These are phyloP conservation scores for Opeltia flavorubescens DNA, from an alignment of 495 filamentous ascomycete species.

Conservation along the genomic window DNA sequence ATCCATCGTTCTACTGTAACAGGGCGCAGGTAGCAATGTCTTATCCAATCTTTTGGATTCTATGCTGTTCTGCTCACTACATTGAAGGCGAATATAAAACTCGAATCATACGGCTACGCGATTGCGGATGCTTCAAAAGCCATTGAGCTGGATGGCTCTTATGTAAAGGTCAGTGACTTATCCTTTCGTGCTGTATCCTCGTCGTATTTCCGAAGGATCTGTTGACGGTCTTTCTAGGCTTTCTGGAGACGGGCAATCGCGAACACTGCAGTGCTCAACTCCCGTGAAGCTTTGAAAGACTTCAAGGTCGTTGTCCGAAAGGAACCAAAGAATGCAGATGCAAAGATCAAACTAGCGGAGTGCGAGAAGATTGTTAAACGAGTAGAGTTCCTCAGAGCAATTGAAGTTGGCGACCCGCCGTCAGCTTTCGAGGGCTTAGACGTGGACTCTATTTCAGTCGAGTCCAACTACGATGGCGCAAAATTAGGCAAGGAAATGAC, in stretches of 20 bases:
- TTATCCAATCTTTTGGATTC: slow-evolving; percentile 1
- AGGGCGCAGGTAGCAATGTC: slow-evolving; percentile 62
- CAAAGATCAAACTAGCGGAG: slow-evolving; percentile 76
- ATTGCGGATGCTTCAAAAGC: slow-evolving; percentile 89
- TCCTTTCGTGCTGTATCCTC: background rate
- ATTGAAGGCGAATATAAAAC: slow-evolving; percentile 76
- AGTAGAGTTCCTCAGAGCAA: slow-evolving; percentile 83
- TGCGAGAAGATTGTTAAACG: slow-evolving; percentile 87
- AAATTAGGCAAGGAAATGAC: slow-evolving; percentile 75
- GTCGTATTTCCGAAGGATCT: background rate
- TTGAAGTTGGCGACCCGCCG: slow-evolving; percentile 81
- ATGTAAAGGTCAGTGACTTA: slow-evolving; percentile 53
- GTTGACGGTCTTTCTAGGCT: slow-evolving; percentile 44
- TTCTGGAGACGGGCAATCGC: slow-evolving; percentile 90
- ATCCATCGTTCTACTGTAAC: slow-evolving; percentile 87
- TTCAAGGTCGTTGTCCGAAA: slow-evolving; percentile 84
- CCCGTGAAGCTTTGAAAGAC: slow-evolving; percentile 76
- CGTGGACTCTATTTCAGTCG: slow-evolving; percentile 69
- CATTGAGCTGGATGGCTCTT: slow-evolving; percentile 75
- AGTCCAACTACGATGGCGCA: slow-evolving; percentile 73
- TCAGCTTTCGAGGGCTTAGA: slow-evolving; percentile 85
- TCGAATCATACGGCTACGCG: slow-evolving; percentile 86
- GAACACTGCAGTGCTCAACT: slow-evolving; percentile 76
- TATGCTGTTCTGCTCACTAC: background rate
- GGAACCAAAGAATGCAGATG: slow-evolving; percentile 76